Evolutionary conservation across 768 basidiomycete species (phyloP).

Genomic region (Pisolithus albus): DNA sequence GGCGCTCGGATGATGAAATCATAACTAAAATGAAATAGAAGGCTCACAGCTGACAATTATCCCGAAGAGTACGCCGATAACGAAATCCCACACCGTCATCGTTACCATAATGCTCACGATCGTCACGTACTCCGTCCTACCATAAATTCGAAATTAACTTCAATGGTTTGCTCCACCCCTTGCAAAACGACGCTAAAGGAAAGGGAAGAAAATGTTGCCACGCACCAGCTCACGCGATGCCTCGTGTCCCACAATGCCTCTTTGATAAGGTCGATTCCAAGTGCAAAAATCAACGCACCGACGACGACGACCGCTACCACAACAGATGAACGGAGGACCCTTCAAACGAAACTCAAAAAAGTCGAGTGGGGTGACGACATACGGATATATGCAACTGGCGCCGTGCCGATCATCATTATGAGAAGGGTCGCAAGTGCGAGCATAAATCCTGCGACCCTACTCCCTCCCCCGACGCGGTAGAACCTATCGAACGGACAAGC

Average conservation of each 20-base stretch:
- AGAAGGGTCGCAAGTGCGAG: conserved; percentile 68
- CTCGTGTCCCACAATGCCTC: conserved; percentile 97
- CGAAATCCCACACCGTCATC: conserved; percentile 95
- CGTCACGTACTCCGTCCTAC: conserved; percentile 72
- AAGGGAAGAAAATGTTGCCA: no score
- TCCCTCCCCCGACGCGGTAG: conserved; percentile 89
- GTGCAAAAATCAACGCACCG: conserved; percentile 84
- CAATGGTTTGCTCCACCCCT: no score
- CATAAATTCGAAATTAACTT: background rate
- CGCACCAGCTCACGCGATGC: conserved; percentile 73
- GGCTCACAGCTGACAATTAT: conserved; percentile 82
- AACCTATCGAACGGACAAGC: conserved; percentile 40
- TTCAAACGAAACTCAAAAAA: background rate
- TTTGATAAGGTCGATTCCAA: conserved; percentile 90
- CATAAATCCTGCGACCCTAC: conserved; percentile 76
- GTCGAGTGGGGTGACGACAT: conserved; percentile 24
- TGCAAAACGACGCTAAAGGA: no score
- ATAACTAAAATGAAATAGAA: background rate
- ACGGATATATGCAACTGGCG: conserved; percentile 91
- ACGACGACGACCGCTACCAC: conserved; percentile 81
- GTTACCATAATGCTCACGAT: conserved; percentile 81
- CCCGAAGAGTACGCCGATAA: conserved; percentile 87
- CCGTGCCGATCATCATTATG: conserved; percentile 77
- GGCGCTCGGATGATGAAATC: background rate
- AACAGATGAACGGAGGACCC: background rate